phyloP scores from a whole-genome alignment of 441 rosid species.

The Francoa sonchifolia region DNA sequence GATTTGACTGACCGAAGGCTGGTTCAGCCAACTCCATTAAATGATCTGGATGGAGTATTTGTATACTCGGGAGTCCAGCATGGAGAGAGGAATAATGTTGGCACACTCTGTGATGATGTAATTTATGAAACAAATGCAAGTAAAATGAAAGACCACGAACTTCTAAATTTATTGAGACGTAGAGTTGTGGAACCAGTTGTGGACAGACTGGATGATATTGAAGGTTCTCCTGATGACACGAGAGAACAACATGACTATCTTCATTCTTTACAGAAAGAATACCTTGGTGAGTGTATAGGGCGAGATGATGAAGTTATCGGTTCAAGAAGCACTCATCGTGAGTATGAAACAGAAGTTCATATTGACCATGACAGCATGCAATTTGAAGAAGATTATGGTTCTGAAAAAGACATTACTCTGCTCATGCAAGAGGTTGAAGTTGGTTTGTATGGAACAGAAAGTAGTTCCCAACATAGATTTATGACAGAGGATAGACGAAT shows the following conservation, averaged over 20 bases:
- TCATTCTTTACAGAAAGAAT: background rate
- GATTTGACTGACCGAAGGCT: background rate
- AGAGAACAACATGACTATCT: conserved; percentile 7
- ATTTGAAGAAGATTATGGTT: conserved; percentile 8
- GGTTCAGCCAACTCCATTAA: background rate
- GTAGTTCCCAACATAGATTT: conserved; percentile 7
- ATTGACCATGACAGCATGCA: conserved; percentile 8
- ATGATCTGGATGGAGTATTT: conserved; percentile 3
- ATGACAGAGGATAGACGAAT: conserved; percentile 11
- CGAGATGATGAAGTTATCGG: conserved; percentile 11
- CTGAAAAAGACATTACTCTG: conserved; percentile 6
- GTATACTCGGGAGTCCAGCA: background rate
- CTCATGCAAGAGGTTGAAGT: conserved; percentile 2
- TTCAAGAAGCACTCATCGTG: conserved; percentile 6
- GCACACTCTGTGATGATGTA: background rate
- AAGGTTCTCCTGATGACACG: conserved; percentile 3
- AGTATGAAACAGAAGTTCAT: conserved; percentile 8
- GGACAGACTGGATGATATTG: conserved; percentile 12
- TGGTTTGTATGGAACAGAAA: conserved; percentile 7
- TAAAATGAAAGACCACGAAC: conserved; percentile 3
- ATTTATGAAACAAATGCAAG: conserved; percentile 2
- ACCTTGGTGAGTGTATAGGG: conserved; percentile 3
- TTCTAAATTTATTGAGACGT: conserved; percentile 5
- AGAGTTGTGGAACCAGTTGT: conserved; percentile 13
- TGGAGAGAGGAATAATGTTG: conserved; percentile 6